A percentile compares a stretch with the other conserved stretches of the same genome.
These are phyloP conservation scores for Vigna reflexopilosa DNA, from an alignment of 306 rosid species.

Conservation along the genomic window DNA sequence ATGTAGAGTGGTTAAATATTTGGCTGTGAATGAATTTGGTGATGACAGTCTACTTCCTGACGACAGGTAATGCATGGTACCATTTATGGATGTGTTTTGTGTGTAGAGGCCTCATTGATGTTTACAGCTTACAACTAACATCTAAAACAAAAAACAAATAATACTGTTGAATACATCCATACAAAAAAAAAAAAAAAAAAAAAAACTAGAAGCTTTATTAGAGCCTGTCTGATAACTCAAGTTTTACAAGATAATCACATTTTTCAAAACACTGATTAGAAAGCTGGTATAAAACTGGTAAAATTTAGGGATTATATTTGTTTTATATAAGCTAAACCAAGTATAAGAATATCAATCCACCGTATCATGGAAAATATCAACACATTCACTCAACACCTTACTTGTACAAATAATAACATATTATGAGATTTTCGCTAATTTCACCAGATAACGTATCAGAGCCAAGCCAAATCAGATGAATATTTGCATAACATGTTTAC, in stretches of 20 bases:
- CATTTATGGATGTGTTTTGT: background rate
- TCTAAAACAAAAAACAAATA: background rate
- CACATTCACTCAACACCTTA: background rate
- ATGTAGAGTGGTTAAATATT: no score
- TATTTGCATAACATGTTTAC: background rate
- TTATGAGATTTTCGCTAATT: background rate
- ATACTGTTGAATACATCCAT: background rate
- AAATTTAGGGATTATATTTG: background rate
- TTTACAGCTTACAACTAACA: background rate
- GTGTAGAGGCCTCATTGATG: background rate
- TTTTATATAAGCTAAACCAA: background rate
- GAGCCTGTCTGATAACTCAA: background rate
- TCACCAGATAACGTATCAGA: background rate
- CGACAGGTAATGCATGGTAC: background rate
- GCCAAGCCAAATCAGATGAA: background rate
- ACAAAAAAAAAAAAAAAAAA: background rate
- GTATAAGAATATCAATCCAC: background rate
- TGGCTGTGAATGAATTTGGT: background rate
- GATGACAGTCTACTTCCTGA: background rate
- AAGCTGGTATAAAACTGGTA: background rate
- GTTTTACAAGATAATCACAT: background rate
- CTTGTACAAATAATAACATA: background rate
- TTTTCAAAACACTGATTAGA: background rate
- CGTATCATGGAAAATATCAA: background rate
- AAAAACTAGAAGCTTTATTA: background rate